Percentiles rank a stretch among this genome's conserved stretches.
phyloP scores from a whole-genome alignment of 2,329 filamentous ascomycete species.

The Paraphoma chrysanthemicola region DNA sequence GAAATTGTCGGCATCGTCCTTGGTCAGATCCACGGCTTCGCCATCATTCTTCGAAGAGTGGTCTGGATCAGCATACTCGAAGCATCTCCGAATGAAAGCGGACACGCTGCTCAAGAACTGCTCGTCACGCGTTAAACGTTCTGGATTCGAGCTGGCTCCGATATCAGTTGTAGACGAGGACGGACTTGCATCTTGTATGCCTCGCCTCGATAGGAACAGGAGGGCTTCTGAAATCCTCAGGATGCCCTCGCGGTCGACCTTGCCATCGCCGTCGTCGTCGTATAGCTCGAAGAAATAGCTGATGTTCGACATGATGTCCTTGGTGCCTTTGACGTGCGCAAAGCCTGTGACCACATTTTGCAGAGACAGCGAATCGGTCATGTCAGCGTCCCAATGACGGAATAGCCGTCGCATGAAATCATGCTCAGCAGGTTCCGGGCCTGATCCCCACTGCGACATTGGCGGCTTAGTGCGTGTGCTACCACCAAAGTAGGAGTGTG shows the following conservation, averaged over 20 bases:
- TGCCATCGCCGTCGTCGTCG: constrained; percentile 89
- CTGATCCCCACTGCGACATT: constrained; percentile 63
- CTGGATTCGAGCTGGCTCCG: constrained; percentile 43
- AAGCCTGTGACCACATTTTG: constrained; percentile 93
- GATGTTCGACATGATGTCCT: constrained; percentile 97
- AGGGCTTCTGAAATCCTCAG: constrained; percentile 92
- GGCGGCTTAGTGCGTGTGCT: constrained; percentile 50
- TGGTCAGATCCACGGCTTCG: constrained; percentile 33
- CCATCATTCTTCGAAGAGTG: constrained; percentile 65
- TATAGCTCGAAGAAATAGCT: constrained; percentile 98
- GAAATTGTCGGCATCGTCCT: constrained; percentile 64
- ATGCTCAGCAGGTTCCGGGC: constrained; percentile 82
- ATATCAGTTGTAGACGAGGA: constrained; percentile 65
- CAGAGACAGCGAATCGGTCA: constrained; percentile 77
- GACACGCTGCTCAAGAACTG: constrained; percentile 91
- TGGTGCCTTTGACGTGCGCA: constrained; percentile 88
- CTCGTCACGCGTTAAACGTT: constrained; percentile 73
- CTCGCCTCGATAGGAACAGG: constrained; percentile 88
- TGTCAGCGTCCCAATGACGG: constrained; percentile 83
- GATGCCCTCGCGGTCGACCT: constrained; percentile 93
- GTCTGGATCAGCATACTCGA: constrained; percentile 97
- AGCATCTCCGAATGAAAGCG: constrained; percentile 93
- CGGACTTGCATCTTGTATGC: constrained; percentile 79
- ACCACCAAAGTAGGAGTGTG: constrained; percentile 64
- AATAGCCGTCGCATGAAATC: constrained; percentile 93